phyloP scores from a whole-genome alignment of 371 early-diverging fungal genomes.

The Lichtheimia hyalospora region DNA sequence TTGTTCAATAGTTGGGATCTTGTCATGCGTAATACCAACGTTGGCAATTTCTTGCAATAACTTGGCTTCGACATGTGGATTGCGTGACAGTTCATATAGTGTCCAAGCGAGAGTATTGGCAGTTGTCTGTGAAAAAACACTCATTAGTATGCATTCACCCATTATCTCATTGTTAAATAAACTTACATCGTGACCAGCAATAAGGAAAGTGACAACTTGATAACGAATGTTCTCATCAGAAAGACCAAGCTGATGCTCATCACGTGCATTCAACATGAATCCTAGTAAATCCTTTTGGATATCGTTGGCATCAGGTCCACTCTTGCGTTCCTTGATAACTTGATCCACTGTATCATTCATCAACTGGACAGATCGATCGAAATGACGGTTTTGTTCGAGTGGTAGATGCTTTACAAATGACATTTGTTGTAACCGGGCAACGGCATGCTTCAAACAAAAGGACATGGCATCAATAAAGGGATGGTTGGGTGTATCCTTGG shows the following conservation, averaged over 20 bases:
- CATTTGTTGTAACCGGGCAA: constrained; percentile 27
- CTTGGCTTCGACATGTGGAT: constrained; percentile 47
- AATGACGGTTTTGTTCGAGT: constrained; percentile 36
- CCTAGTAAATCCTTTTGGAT: constrained; percentile 53
- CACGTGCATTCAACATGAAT: constrained; percentile 58
- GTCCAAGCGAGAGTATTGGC: constrained; percentile 55
- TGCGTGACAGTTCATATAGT: constrained; percentile 36
- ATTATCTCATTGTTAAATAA: constrained; percentile 12
- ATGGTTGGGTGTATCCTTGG: constrained; percentile 34
- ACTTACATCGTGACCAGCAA: constrained; percentile 53
- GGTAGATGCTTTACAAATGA: constrained; percentile 49
- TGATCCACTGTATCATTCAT: constrained; percentile 44
- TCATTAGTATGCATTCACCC: background rate
- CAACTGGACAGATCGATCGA: constrained; percentile 25
- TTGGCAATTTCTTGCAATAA: constrained; percentile 55
- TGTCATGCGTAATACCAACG: constrained; percentile 37
- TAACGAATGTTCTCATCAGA: constrained; percentile 56
- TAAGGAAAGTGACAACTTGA: constrained; percentile 58
- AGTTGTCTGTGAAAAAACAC: constrained; percentile 19
- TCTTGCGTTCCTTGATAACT: constrained; percentile 39
- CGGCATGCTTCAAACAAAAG: constrained; percentile 27
- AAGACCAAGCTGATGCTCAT: constrained; percentile 37
- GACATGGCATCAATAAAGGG: constrained; percentile 58
- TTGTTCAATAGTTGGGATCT: constrained; percentile 44
- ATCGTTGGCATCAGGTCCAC: constrained; percentile 34